phyloP scores from a whole-genome alignment of 495 filamentous ascomycete genomes.

The Penicillium nucicola region DNA sequence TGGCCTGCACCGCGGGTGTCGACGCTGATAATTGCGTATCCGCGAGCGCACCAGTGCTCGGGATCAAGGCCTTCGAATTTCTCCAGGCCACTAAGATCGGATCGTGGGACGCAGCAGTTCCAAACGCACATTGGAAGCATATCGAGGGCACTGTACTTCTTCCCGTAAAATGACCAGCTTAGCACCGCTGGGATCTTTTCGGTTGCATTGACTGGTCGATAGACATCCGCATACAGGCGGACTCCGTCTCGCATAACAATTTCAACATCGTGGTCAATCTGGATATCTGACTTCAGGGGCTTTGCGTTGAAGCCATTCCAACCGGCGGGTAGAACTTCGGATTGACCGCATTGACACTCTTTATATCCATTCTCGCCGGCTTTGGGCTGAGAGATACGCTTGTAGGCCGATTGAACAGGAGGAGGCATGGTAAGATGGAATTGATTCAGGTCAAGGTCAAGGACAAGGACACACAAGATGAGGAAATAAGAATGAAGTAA shows the following conservation, averaged over 20 bases:
- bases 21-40: slow-evolving; percentile 39
- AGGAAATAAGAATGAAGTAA: no score
- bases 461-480: no score
- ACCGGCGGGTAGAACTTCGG: no score
- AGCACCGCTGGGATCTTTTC: slow-evolving; percentile 28
- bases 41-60: slow-evolving; percentile 32
- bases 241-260: slow-evolving; percentile 26
- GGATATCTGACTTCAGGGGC: slow-evolving; percentile 9
- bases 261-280: slow-evolving; percentile 16
- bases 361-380: no score
- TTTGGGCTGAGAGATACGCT: no score
- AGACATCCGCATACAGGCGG: slow-evolving; percentile 27
- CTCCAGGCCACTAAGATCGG: slow-evolving; percentile 18
- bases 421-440: no score
- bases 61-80: slow-evolving; percentile 46
- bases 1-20: slow-evolving; percentile 39
- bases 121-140: slow-evolving; percentile 19
- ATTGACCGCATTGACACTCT: no score
- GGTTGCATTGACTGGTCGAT: slow-evolving; percentile 18
- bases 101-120: slow-evolving; percentile 19
- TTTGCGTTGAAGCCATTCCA: neutral
- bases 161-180: slow-evolving; percentile 31
- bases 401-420: no score
- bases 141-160: slow-evolving; percentile 15
- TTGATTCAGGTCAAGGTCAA: no score